phyloP scores from a whole-genome alignment of 2,329 filamentous ascomycete genomes.

The Cytospora mali region DNA sequence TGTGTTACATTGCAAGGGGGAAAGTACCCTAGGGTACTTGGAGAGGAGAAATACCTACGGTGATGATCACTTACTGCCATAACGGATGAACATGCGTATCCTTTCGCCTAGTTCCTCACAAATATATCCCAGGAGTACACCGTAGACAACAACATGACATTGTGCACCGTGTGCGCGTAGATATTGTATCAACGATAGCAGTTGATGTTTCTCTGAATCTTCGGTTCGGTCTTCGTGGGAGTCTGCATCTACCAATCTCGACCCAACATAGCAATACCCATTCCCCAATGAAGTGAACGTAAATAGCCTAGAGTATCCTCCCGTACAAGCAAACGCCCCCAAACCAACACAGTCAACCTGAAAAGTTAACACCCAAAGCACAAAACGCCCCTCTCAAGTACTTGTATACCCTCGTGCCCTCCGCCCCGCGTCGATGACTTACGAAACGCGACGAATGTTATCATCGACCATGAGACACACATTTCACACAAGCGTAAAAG shows the following conservation, averaged over 20 bases:
- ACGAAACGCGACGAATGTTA: not conserved
- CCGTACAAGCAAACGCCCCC: too few species aligned
- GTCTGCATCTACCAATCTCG: not conserved
- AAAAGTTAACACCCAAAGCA: not conserved
- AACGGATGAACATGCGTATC: too few species aligned
- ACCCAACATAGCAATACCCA: not conserved
- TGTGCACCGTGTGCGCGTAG: not conserved
- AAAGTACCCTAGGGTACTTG: too few species aligned
- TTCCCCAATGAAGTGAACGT: not conserved
- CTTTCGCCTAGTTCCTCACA: too few species aligned
- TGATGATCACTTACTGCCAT: too few species aligned
- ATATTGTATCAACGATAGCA: not conserved
- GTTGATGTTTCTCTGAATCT: not conserved
- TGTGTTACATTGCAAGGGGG: too few species aligned
- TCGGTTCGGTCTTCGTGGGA: not conserved
- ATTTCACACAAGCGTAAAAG: constrained; percentile 46
- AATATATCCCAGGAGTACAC: too few species aligned
- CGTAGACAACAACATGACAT: too few species aligned
- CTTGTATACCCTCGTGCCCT: not conserved
- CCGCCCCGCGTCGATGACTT: not conserved
- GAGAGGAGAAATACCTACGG: too few species aligned
- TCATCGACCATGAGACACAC: not conserved
- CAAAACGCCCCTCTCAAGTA: too few species aligned
- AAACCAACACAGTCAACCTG: too few species aligned
- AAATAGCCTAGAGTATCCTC: not conserved